Base-by-base conservation (phyloP, 139 green algal genomes). In the Tetradesmus lagerheimii region DNA sequence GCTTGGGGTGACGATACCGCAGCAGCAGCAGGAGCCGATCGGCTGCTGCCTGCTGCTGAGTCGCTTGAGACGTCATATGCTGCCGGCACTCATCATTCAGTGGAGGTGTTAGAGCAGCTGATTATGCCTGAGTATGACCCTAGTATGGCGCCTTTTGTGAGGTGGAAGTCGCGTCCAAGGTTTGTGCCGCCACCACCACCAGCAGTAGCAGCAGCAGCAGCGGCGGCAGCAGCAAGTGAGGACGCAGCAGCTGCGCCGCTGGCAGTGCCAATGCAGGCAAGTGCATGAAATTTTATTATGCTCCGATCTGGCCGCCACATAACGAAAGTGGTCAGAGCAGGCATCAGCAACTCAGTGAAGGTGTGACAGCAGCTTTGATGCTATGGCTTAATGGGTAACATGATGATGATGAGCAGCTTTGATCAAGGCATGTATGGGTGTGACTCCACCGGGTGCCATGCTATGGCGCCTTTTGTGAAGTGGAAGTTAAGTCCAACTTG, bases 61-160 rank as follows among this genome's bases (percentile, higher is more conserved):
- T 71, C 57, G 57, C 57, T 71, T 47, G 80, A 87, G 27, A 78
- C 57, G 9, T 57, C 25, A 31, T 87, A 78, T 50, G 57, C 57
- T 38, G 82, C 53, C 29, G 82, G 82, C 25, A 78, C 53, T 25
- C 25, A 20, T 8, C 80, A 85, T 35, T 85, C 79, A 29, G 82
- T 88, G 2, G 83, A 88, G 38, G 39, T 66, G 27, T 25, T 88
- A 16, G 83, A 88, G 83, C 27, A 23, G 38, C 64, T 88, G 12
- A 80, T 88, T 34, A 88, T 88, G 83, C 83, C 83, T 9, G 83
- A 88, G 83, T 88, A 47, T 80, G 62, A 80, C 18, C 38, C 83
- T 20, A 75, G 83, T 14, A 88, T 88, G 83, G 64, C 57, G 11
- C 71, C 71, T 15, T 88, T 80, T 39, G 41, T 88, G 37, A 80